phyloP scores from a whole-genome alignment of 805 yeast genomes.

The Barnettozyma wickerhamii region DNA sequence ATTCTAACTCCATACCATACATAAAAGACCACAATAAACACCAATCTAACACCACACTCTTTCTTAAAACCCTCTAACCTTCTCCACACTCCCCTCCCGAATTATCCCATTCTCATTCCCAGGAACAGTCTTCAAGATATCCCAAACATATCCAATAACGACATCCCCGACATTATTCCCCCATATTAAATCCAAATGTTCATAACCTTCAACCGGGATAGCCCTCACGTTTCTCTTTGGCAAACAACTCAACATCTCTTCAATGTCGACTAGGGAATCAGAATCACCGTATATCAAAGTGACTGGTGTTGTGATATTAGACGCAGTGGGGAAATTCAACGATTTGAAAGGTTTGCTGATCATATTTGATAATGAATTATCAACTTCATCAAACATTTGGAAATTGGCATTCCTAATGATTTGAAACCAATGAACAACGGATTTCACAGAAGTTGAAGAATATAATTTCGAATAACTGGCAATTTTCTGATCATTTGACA shows the following conservation, averaged over 20 bases:
- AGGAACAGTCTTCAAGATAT: neutral
- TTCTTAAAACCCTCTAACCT: neutral
- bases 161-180: slow-evolving; percentile 55
- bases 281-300: slow-evolving; percentile 71
- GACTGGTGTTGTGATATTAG: slow-evolving; percentile 68
- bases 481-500: slow-evolving; percentile 60
- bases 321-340: slow-evolving; percentile 50
- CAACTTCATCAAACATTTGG: slow-evolving; percentile 14
- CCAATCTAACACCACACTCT: neutral
- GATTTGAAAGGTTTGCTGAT: slow-evolving; percentile 32
- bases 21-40: too few species aligned
- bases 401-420: slow-evolving; percentile 63
- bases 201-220: slow-evolving; percentile 64
- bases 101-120: neutral
- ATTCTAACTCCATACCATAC: too few species aligned
- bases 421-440: slow-evolving; percentile 84
- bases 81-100: neutral
- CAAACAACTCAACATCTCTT: slow-evolving; percentile 63
- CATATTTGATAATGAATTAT: slow-evolving; percentile 32
- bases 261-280: slow-evolving; percentile 86
- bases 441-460: slow-evolving; percentile 76
- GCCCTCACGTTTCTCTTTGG: slow-evolving; percentile 49
- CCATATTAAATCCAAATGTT: slow-evolving; percentile 91
- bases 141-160: slow-evolving; percentile 30
- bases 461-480: slow-evolving; percentile 76